Percentiles rank a stretch among this genome's conserved stretches.
Conservation (phyloP, 1,139 yeast species). For the Yamadazyma jaroonii region DNA sequence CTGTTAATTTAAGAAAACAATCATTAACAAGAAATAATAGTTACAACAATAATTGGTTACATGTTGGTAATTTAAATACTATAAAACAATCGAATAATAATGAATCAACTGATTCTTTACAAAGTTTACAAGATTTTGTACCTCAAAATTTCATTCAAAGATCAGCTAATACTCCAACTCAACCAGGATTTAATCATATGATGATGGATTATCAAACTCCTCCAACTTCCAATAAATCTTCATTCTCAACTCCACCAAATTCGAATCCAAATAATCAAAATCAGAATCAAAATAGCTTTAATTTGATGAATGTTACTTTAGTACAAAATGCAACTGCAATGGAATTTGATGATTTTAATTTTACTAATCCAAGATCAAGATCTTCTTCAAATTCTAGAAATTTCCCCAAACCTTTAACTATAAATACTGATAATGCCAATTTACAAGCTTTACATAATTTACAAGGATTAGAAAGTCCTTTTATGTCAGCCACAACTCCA, state of each 20-base stretch:
- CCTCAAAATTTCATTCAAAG: slow-evolving; percentile 40
- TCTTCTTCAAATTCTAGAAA: slow-evolving; percentile 17
- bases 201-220: slow-evolving; percentile 47
- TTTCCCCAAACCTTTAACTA: slow-evolving; percentile 38
- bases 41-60: slow-evolving; percentile 41
- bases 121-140: slow-evolving; percentile 45
- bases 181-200: slow-evolving; percentile 20
- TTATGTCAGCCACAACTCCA: slow-evolving; percentile 42
- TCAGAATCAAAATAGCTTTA: not conserved
- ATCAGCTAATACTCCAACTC: slow-evolving; percentile 21
- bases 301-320: slow-evolving; percentile 13
- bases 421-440: slow-evolving; percentile 38
- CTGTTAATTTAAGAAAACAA: slow-evolving; percentile 40
- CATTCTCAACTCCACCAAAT: slow-evolving; percentile 23
- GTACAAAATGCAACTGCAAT: slow-evolving; percentile 17
- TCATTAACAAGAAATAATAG: slow-evolving; percentile 46
- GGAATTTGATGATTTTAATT: slow-evolving; percentile 27
- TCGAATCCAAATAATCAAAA: too few species aligned
- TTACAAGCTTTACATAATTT: slow-evolving; percentile 27
- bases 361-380: slow-evolving; percentile 22
- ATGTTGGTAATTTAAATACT: slow-evolving; percentile 43
- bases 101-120: slow-evolving; percentile 42
- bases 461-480: slow-evolving; percentile 39
- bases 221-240: slow-evolving; percentile 37
- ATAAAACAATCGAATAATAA: slow-evolving; percentile 29